Evolutionary conservation across 208 protist species (phyloP), one percentile per base, ranked within the genome.

Genomic region (Leishmania tarentolae): DNA sequence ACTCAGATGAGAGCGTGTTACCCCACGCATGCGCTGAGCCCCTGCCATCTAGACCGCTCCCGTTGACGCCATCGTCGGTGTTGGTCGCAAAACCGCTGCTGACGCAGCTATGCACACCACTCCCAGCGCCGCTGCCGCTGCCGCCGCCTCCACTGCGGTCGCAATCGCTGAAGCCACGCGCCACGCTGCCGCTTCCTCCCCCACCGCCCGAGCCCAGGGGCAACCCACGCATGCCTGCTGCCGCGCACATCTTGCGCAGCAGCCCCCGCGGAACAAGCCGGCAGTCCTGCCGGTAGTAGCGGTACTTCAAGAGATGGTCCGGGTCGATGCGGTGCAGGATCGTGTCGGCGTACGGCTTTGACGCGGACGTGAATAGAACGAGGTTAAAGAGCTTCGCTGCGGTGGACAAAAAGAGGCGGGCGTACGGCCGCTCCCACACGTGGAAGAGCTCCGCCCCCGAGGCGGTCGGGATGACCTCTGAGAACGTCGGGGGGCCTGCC

Each of bases 321-420:
- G 92, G 92, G 81, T 97, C 94, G 75, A 97, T 87, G 69, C 91
- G 91, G 78, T 88, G 86, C 56, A 97, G 81, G 78, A 97, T 97
- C 28, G 94, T 94, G 83, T 97, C 92, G 28, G 94, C 94, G 81
- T 97, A 97, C 37, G 94, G 92, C 79, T 93, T 90, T 69, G 94
- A 94, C 5, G 94, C 90, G 2, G 93, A 94, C n/a, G 94, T 97
- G 86, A 97, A 97, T 74, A 97, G 87, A 17, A 93, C 94, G 13
- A 97, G 44, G 78, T 95, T 97, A 81, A 92, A 97, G 1, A 96
- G 83, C 83, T 92, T 94, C 72, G 93, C 84, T 46, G 90, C 83
- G 8, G 93, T 95, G 59, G 79, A 40, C 42, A 97, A 83, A 73
- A 97, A 97, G 4, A 95, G 85, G 31, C 79, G 86, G 24, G 87